Base-by-base conservation (phyloP, 176 grass and related monocot species). In the Eleusine indica region DNA sequence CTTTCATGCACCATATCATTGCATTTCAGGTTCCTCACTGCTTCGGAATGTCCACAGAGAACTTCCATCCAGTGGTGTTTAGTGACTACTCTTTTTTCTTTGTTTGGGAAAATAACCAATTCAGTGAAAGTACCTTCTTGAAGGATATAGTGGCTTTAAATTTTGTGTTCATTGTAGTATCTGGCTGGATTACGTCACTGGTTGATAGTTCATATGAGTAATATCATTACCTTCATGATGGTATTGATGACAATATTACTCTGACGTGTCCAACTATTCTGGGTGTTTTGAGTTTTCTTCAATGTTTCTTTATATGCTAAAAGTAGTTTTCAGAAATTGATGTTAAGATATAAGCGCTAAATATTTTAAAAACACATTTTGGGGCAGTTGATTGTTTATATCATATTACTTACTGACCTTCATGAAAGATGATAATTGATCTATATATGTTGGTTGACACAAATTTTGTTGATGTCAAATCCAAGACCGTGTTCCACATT, bases 131-230 rank as follows among this genome's bases (percentile, higher is more conserved):
- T 54, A 41, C 66, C 48, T 78, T 73, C 3, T 81, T 1, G 25
- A 37, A 83, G 74, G 39, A 51, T 66, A 66, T 56, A 87, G 6
- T 89, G 60, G 76, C 1, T 71, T 77, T 14, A 71, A 60, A 25
- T 16, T 75, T 77, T 41, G 43, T 70, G 53, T 88, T 21, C 48
- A 82, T 88, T 95, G 91, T 85, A 98, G 95, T 98, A 83, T 91
- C 91, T 85, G 91, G 90, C 76, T 91, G 96, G 73, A 86, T 87
- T 72, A 75, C 77, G 48, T 95, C 96, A 67, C 70, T 91, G 77
- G 91, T 93, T 72, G 96, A 98, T 81, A 89, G 96, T 75, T 98
- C 93, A 4, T 98, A 98, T 87, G 91, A 95, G 89, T 98, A 98
- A 77, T 98, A 93, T 78, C 96, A 98, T 88, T 98, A 98, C 81